Base-by-base conservation (phyloP, 306 rosid species). In the Echinosophora koreensis region DNA sequence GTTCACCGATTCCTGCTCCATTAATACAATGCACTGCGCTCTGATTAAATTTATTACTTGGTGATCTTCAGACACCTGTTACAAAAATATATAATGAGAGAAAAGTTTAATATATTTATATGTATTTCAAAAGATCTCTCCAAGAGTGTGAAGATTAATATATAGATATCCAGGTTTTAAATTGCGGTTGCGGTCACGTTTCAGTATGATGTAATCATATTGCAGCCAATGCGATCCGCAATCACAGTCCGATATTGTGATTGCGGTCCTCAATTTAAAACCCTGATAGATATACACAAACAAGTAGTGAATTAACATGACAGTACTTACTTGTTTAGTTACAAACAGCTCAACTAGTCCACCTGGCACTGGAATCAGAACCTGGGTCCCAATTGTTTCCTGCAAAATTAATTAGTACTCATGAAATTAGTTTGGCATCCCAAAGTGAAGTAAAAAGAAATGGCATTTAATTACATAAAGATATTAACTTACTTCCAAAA, bases 321-420 rank as follows among this genome's bases (percentile, higher is more conserved):
- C 39, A 46, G 52, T 35, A 57, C 14, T 9, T 85, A 89, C 97
- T 69, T 92, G 91, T 72, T 89, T 90, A 5, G 86, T 81, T 55
- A 89, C 91, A 74, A 92, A 91, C 59, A 95, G 85, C 88, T 92
- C 98, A 57, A 91, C 79, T 64, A 91, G 78, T 61, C 91, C 97
- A 74, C 94, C 93, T 42, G 90, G 84, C 64, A 85, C 76, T 14
- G 97, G 97, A 83, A 95, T 77, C 83, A 95, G 81, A 78, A 88
- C 97, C 76, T 79, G 88, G 18, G 97, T 92, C 73, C 94, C 94
- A 81, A 79, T 60, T 81, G 84, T 66, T 84, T 95, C 97, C 99
- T 92, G 83, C 78, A 84, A 56, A 64, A 82, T 50, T 22, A 69
- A 82, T 50, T 22, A 69, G 17, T 37, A 54, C 68, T n/a, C 18